Base-by-base conservation (phyloP, 495 filamentous ascomycete genomes). In the Chaetomium fimeti region DNA sequence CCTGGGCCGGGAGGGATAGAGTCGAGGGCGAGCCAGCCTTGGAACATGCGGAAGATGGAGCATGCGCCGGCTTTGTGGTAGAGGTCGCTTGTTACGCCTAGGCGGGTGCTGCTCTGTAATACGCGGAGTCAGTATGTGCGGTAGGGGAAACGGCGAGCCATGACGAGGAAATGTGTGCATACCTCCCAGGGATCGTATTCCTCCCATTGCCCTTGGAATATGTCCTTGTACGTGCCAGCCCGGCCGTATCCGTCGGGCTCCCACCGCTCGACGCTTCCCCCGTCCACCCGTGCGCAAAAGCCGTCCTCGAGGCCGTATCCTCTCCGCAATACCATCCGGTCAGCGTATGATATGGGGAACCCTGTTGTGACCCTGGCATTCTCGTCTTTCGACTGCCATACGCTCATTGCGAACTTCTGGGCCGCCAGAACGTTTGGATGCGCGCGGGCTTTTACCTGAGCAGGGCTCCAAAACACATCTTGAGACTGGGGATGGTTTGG, bases 251-350 rank as follows among this genome's bases (percentile, higher is more conserved):
- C 91, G 16, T 85, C 82, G n/a, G 87, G 81, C 71, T 96, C 92
- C 92, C 93, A 97, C 15, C 92, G 83, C 71, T 97, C 92, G 8
- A 92, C 85, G 53, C 85, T 89, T 18, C 92, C 92, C 43, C 89
- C 87, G 66, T 97, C 92, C 15, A 73, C 32, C 88, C 81, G 71
- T 91, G 91, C 24, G 45, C 51, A 36, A 45, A 27, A n/a, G 43
- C 24, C 27, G 27, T 43, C 40, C 20, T 29, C 15, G 7, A 24
- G 5, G 20, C 5, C 48, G 24, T 12, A 20, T 11, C 8, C 16
- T 12, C 71, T 78, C 4, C 83, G 78, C 51, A 93, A 92, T 1
- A 89, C 85, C 32, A 96, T 78, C 16, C 92, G 83, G 72, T 96
- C 92, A 1, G 87, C 89, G 68, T 97, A 96, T 43, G 85, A 80